Base-by-base conservation (phyloP, 352 stramenopile species). In the Phytophthora idaei region DNA sequence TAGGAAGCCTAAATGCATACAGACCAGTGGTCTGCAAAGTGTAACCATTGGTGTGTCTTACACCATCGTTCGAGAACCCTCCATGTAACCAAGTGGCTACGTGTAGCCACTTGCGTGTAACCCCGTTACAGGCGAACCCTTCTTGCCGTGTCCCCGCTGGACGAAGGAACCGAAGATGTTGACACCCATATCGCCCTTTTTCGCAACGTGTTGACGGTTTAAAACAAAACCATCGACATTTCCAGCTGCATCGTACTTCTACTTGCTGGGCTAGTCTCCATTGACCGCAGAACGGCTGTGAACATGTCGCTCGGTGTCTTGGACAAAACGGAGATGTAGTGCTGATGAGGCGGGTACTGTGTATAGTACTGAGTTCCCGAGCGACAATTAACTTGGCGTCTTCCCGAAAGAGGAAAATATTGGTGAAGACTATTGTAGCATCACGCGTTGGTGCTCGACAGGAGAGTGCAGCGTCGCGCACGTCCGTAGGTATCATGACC, bases 241-340 rank as follows among this genome's bases (percentile, higher is more conserved):
- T 50, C 45, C 45, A 50, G 45, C 45, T 50, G 10, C 45, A 50
- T 50, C 34, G 21, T 34, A 34, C 45, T 34, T 50, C 25, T 17
- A 50, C 45, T 31, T 32, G 8, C 2, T 25, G 21, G 8, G 31
- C 17, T 25, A 17, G 6, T 50, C 6, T 32, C 25, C 45, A 31
- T 25, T 17, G 45, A n/a, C 14, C 4, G 11, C 45, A 36, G 45
- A 50, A 34, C 4, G 21, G 25, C 10, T 50, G 45, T 50, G 21
- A 11, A 21, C 45, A 50, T 34, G 45, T 34, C 31, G 45, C 14
- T 21, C 17, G 17, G 17, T 21, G 17, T 31, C 45, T 31, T 17
- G 10, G 45, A 34, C 45, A 50, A 25, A 50, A 50, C 10, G 12
- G 14, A 50, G 45, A 50, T 9, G 25, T 34, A 7, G 45, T 17